Base-by-base conservation (phyloP, 1,284 basidiomycete species). In the Singerocomus inundabilis region DNA sequence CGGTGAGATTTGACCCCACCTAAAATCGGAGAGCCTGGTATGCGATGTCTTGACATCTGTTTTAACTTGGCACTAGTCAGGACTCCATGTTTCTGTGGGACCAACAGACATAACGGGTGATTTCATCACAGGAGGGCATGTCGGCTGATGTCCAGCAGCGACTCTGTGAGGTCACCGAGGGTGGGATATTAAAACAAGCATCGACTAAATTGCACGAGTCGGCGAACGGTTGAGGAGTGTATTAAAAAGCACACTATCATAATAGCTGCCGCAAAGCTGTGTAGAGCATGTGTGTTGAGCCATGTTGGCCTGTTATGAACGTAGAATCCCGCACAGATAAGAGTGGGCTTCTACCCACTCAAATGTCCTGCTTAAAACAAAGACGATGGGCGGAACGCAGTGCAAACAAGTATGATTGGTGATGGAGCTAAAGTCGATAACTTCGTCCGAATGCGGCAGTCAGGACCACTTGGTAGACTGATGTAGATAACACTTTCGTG, bases 211-310 rank as follows among this genome's bases (percentile, higher is more conserved):
- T 70, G 68, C 42, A 75, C 67, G 11, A 78, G 62, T 16, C 77
- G 73, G 12, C 78, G 76, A 25, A 79, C 59, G 48, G 21, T 79
- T 79, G 36, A 79, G 66, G 25, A 79, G 62, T 6, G 76, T 72
- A 52, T 79, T 74, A 54, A 78, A 78, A 11, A 77, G 77, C 16
- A 70, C 76, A 6, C 77, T 78, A 24, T 72, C 67, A 56, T 78
- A 79, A 56, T 77, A 78, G n/a, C 60, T 64, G 44, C 37, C 63
- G 66, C 51, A 79, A 54, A 21, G 70, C 75, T 7, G 74, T 77
- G 51, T 76, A 76, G 15, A 78, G 67, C 77, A 78, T 79, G 52
- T 79, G 76, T 43, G 21, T 4, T 79, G 78, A 9, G 76, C 77
- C 76, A 77, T 75, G 68, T 74, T 45, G 15, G 6, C 18, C 18